Percentiles rank a stretch among this genome's conserved stretches.
Conservation (phyloP, 345 rosid species). For the Bretschneidera sinensis region DNA sequence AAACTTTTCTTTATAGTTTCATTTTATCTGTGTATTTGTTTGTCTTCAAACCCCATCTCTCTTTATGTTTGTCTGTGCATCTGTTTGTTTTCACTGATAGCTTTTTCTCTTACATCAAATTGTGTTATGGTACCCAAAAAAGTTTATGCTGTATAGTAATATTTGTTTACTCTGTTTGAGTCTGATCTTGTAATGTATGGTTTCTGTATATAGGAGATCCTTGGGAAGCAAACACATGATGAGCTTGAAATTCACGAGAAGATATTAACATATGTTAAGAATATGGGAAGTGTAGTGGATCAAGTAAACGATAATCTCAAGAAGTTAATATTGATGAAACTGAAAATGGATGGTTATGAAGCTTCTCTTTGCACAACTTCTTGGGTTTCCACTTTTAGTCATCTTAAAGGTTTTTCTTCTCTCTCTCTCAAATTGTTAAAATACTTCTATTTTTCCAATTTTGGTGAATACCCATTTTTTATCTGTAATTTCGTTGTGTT, state of each 20-base stretch:
- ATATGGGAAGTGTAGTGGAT: slow-evolving; percentile 18
- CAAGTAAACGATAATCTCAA: slow-evolving; percentile 30
- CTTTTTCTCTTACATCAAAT: no score
- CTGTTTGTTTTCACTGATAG: neutral
- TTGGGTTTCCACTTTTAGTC: slow-evolving; percentile 34
- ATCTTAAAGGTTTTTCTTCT: slow-evolving; percentile 24
- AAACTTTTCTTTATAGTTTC: neutral
- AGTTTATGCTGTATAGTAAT: no score
- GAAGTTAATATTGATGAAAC: slow-evolving; percentile 26
- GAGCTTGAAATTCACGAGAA: slow-evolving; percentile 36
- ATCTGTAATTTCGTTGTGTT: neutral
- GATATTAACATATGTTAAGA: slow-evolving; percentile 17
- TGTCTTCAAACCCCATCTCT: no score
- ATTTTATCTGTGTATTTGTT: neutral
- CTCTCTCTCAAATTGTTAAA: neutral
- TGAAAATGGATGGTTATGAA: slow-evolving; percentile 28
- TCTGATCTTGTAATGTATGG: no score
- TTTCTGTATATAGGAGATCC: slow-evolving; percentile 25
- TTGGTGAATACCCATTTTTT: neutral
- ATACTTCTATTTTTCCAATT: no score
- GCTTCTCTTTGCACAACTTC: slow-evolving; percentile 29
- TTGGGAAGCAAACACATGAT: slow-evolving; percentile 20
- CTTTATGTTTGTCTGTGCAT: neutral
- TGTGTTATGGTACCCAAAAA: no score
- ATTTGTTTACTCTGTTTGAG: no score